These are phyloP conservation scores for Podospora tetraspora DNA, from an alignment of 495 filamentous ascomycete species.

Conservation along the genomic window DNA sequence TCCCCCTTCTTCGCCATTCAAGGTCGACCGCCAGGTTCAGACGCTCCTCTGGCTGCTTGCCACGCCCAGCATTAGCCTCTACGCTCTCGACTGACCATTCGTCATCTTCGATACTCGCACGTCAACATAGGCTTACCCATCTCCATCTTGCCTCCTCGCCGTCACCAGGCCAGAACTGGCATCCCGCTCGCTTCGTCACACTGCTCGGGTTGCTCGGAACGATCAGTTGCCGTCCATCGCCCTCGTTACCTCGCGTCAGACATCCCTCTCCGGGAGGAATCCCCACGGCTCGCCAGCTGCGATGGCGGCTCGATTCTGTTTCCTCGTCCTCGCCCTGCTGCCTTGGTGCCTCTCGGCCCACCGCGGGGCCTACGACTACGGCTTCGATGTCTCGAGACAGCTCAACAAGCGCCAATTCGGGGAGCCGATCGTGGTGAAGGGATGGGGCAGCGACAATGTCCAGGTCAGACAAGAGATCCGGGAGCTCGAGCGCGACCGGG, in stretches of 20 bases:
- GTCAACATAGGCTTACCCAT: not conserved
- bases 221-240: not conserved
- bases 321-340: slow-evolving; percentile 9
- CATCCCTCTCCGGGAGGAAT: not conserved
- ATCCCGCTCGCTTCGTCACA: slow-evolving; percentile 1
- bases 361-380: slow-evolving; percentile 37
- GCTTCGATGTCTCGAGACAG: slow-evolving; percentile 28
- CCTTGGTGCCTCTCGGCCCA: slow-evolving; percentile 12
- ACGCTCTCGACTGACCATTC: not conserved
- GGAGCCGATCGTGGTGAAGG: slow-evolving; percentile 20
- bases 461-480: slow-evolving; percentile 46
- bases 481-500: slow-evolving; percentile 50
- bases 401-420: slow-evolving; percentile 25
- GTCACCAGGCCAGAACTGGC: not conserved
- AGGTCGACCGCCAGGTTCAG: not conserved
- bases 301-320: slow-evolving; percentile 11
- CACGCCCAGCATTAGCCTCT: not conserved
- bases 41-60: not conserved
- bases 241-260: slow-evolving; percentile 7
- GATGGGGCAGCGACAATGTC: slow-evolving; percentile 15
- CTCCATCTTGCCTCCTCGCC: not conserved
- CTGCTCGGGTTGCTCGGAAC: slow-evolving; percentile 7
- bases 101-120: not conserved
- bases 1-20: not conserved
- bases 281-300: not conserved